Conservation (phyloP, 2,329 filamentous ascomycete species). For the Fusarium kyushuense region DNA sequence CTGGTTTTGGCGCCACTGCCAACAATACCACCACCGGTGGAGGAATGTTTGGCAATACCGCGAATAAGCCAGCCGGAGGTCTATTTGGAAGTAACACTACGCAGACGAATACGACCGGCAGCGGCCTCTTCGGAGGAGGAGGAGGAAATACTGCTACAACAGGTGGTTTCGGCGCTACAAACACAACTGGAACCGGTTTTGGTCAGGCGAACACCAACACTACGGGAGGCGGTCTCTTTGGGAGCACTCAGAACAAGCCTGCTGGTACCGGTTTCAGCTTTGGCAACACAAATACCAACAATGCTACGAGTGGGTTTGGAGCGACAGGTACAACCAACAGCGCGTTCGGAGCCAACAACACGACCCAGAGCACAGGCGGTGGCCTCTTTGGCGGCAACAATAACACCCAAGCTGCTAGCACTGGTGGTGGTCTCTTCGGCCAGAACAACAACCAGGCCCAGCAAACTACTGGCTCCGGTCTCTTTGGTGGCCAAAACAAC, state of each 20-base stretch:
- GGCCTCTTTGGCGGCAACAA: conserved; percentile 60
- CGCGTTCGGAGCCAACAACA: conserved; percentile 49
- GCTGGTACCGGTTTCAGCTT: conserved; percentile 56
- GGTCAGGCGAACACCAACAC: conserved; percentile 51
- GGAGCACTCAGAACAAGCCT: conserved; percentile 56
- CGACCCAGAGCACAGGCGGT: conserved; percentile 47
- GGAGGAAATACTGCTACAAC: conserved; percentile 37
- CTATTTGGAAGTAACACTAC: conserved; percentile 54
- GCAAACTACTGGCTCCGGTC: conserved; percentile 43
- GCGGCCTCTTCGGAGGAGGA: conserved; percentile 47
- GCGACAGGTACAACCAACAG: conserved; percentile 34
- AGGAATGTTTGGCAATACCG: conserved; percentile 50
- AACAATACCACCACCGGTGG: conserved; percentile 48
- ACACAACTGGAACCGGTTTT: conserved; percentile 53
- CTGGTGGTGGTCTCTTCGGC: conserved; percentile 59
- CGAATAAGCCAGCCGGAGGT: conserved; percentile 49
- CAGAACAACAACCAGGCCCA: conserved; percentile 50
- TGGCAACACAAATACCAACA: conserved; percentile 55
- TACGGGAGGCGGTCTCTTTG: conserved; percentile 57
- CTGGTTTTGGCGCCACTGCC: conserved; percentile 57
- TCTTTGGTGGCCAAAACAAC: conserved; percentile 57
- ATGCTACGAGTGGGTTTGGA: conserved; percentile 47
- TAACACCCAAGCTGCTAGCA: conserved; percentile 53
- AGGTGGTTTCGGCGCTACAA: conserved; percentile 34
- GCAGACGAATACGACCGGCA: conserved; percentile 42